phyloP scores from a whole-genome alignment of 352 stramenopile genomes.

The Globisporangium camurandrum region DNA sequence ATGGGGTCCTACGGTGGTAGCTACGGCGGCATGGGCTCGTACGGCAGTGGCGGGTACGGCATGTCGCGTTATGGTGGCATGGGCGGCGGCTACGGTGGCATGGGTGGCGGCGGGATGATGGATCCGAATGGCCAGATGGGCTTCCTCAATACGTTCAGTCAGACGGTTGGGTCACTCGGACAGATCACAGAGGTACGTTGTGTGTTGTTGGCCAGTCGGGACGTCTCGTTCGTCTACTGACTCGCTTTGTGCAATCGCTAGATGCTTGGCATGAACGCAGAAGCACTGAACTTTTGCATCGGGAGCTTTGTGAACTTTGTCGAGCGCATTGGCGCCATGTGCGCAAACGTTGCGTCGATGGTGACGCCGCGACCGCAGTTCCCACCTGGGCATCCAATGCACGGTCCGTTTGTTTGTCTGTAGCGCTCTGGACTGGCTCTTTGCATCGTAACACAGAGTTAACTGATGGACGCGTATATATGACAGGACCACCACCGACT shows the following conservation, averaged over 20 bases:
- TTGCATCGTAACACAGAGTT: too few species aligned
- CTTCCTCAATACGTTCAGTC: slow-evolving; percentile 61
- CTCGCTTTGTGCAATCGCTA: slow-evolving; percentile 3
- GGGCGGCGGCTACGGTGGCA: slow-evolving; percentile 15
- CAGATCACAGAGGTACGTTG: slow-evolving; percentile 57
- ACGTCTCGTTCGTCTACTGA: background rate
- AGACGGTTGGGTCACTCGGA: slow-evolving; percentile 60
- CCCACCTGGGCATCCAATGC: slow-evolving; percentile 62
- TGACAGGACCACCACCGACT: slow-evolving; percentile 40
- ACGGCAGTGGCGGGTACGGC: slow-evolving; percentile 17
- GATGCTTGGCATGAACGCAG: slow-evolving; percentile 71
- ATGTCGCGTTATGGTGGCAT: slow-evolving; percentile 24
- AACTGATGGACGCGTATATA: background rate
- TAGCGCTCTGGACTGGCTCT: too few species aligned
- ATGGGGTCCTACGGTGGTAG: too few species aligned
- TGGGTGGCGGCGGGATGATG: slow-evolving; percentile 16
- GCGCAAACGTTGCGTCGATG: slow-evolving; percentile 57
- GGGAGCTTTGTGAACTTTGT: slow-evolving; percentile 78
- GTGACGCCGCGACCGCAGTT: slow-evolving; percentile 54
- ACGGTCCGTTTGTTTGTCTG: slow-evolving; percentile 24
- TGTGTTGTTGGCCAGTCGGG: background rate
- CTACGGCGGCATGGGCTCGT: slow-evolving; percentile 17
- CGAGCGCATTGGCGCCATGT: slow-evolving; percentile 78
- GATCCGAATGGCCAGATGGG: slow-evolving; percentile 45
- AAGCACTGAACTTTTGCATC: slow-evolving; percentile 70